A percentile compares a stretch with the other conserved stretches of the same genome.
Evolutionary conservation across 768 basidiomycete species (phyloP).

Genomic region (Psilocybe azurescens): DNA sequence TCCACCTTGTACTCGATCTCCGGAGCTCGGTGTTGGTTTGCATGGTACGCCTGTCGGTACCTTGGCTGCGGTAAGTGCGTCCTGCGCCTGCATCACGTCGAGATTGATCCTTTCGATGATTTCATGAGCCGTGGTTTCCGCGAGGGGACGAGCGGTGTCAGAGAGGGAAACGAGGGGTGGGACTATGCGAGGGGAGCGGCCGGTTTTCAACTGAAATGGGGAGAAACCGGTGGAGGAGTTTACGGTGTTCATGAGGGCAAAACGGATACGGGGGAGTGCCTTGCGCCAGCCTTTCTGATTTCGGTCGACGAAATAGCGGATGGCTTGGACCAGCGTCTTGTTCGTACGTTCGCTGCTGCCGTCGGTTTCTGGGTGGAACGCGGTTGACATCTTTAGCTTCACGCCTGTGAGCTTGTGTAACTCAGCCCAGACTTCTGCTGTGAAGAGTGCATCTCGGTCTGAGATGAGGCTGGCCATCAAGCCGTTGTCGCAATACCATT

Average conservation of each 20-base stretch:
- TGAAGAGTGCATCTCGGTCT: constrained; percentile 34
- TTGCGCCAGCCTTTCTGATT: constrained; percentile 39
- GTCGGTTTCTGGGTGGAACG: constrained; percentile 45
- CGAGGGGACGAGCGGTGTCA: constrained; percentile 9
- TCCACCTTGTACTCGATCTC: constrained; percentile 33
- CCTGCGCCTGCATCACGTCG: constrained; percentile 11
- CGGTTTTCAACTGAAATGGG: constrained; percentile 34
- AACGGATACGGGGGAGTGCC: constrained; percentile 32
- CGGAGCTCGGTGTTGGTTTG: constrained; percentile 27
- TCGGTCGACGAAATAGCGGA: constrained; percentile 31
- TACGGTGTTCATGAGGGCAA: constrained; percentile 38
- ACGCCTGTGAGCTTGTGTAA: constrained; percentile 33
- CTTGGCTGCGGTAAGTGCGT: constrained; percentile 3
- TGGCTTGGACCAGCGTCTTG: constrained; percentile 35
- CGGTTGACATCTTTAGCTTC: constrained; percentile 36
- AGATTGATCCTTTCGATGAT: background rate
- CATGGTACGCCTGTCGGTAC: constrained; percentile 31
- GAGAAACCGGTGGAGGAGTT: constrained; percentile 38
- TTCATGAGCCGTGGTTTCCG: background rate
- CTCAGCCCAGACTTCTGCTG: constrained; percentile 34
- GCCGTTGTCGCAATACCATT: constrained; percentile 42
- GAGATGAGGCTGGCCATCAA: constrained; percentile 37
- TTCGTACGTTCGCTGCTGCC: constrained; percentile 39
- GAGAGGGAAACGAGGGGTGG: constrained; percentile 26
- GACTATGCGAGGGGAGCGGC: constrained; percentile 28